Evolutionary conservation across 1,284 basidiomycete species (phyloP).

Genomic region (Wallemia ichthyophaga): DNA sequence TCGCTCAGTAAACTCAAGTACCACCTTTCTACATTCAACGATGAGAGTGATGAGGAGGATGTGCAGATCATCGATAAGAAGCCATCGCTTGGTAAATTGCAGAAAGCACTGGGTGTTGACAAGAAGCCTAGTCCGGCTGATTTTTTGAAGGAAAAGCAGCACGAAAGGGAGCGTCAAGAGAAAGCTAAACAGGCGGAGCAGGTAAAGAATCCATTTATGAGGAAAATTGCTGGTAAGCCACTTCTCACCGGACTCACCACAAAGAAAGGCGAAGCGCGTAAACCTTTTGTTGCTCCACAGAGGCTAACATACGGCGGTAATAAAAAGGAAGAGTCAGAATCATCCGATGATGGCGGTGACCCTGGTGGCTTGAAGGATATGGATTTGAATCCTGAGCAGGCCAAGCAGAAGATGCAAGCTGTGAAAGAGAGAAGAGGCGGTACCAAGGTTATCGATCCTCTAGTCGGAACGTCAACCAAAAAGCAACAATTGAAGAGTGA

Average conservation of each 20-base stretch:
- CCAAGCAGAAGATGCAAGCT: not conserved
- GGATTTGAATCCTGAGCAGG: not conserved
- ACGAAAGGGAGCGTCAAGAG: not conserved
- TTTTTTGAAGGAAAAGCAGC: not conserved
- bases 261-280: not conserved
- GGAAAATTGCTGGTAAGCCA: not conserved
- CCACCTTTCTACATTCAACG: not conserved
- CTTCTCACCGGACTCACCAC: not conserved
- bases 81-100: not conserved
- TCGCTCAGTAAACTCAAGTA: not conserved
- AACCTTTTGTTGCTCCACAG: not conserved
- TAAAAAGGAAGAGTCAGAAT: not conserved
- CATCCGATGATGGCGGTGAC: constrained; percentile 7
- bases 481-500: constrained; percentile 2
- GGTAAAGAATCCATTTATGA: not conserved
- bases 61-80: not conserved
- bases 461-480: not conserved
- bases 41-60: not conserved
- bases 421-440: constrained; percentile 5
- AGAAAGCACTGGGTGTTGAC: not conserved
- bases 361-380: constrained; percentile 6
- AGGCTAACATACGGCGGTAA: not conserved
- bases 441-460: not conserved
- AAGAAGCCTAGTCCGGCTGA: not conserved
- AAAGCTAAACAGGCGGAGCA: not conserved